Evolutionary conservation across 2,329 filamentous ascomycete species (phyloP), one percentile per base, ranked within the genome.

Genomic region (Alternaria angustiovoidea): DNA sequence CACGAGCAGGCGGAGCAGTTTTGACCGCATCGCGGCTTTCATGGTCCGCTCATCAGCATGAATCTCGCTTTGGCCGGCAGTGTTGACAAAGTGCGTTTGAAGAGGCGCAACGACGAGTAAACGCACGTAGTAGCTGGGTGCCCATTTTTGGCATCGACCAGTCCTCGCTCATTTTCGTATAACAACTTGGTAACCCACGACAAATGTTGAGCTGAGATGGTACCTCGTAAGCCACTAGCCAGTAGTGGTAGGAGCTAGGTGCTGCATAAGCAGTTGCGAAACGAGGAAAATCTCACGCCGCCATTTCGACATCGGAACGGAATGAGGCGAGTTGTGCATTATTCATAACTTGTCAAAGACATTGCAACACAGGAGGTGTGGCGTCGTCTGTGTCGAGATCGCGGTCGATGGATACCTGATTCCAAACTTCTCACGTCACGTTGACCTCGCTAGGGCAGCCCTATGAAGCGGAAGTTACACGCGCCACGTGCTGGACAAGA

Each of bases 261-360:
- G 62, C 53, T 64, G 62, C 57, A 22, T 66, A 66, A 66, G 62
- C 64, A 66, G 38, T 26, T 24, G 32, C 36, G 49, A 54, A 34
- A 47, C 52, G 16, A 39, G 22, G 55, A 51, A 51, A 48, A 59
- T 63, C 62, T 65, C 62, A 65, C 59, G 51, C 64, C 62, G 59
- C 64, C 47, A 49, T 66, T 63, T 65, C 20, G 41, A 42, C 34
- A 0, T n/a, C 34, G 34, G 6, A 6, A 34, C 22, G 32, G 32
- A 12, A 34, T 16, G 39, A 44, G 26, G 20, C 49, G 7, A 44
- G 16, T 20, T 51, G 7, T 38, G 32, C 5, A 14, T 38, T 39
- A 26, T 38, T 51, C 32, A 38, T 38, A 20, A 24, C 48, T 48
- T 48, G 20, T 14, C 4, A 48, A 32, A 32, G 14, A 22, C 18